Conservation (phyloP, 352 stramenopile genomes). For the Globisporangium spiculum region DNA sequence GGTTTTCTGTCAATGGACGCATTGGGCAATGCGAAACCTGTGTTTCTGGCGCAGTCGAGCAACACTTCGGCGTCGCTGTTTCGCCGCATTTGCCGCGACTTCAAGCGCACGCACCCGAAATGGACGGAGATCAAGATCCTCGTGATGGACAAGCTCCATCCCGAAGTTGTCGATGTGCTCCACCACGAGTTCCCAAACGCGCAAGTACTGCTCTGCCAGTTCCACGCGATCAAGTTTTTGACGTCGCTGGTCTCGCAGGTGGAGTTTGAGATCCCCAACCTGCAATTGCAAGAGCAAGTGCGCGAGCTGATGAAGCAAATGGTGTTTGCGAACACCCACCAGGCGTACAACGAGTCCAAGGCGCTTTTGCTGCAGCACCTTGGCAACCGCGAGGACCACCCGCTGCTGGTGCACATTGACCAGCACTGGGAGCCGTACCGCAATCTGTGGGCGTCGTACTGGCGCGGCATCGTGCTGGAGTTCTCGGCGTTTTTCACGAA, state of each 20-base stretch:
- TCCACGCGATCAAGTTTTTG: constrained; percentile 70
- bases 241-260: constrained; percentile 39
- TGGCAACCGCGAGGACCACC: constrained; percentile 31
- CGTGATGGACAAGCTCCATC: constrained; percentile 59
- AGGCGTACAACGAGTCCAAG: constrained; percentile 53
- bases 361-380: constrained; percentile 36
- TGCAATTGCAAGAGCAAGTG: constrained; percentile 42
- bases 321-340: constrained; percentile 54
- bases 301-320: constrained; percentile 54
- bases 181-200: constrained; percentile 55
- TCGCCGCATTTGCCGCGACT: constrained; percentile 63
- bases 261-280: constrained; percentile 36
- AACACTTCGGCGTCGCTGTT: constrained; percentile 48
- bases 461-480: constrained; percentile 52
- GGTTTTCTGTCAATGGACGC: constrained; percentile 71
- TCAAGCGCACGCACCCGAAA: constrained; percentile 67
- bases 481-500: constrained; percentile 67
- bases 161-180: constrained; percentile 52
- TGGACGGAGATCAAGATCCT: constrained; percentile 64
- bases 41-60: constrained; percentile 55
- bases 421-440: constrained; percentile 60
- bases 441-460: constrained; percentile 61
- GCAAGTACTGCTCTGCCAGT: constrained; percentile 59
- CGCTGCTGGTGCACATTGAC: constrained; percentile 47
- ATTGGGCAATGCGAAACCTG: constrained; percentile 59